These are phyloP conservation scores for Macrophomina pseudophaseolina DNA, from an alignment of 2,329 filamentous ascomycete species.

Conservation along the genomic window DNA sequence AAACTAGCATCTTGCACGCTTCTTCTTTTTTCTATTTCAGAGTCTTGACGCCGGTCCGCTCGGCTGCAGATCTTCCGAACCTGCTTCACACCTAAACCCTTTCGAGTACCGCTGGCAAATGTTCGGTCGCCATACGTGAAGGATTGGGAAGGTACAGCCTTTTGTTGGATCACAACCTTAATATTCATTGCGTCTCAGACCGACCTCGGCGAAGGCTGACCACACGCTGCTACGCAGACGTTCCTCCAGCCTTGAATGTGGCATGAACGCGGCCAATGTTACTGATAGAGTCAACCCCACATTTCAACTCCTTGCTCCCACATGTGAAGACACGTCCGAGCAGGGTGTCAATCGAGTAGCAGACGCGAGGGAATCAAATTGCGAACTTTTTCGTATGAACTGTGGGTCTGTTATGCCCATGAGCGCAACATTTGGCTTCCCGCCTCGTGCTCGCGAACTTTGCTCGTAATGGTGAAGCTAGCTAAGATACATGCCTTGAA, in stretches of 20 bases:
- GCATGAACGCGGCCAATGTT: too few species aligned
- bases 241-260: too few species aligned
- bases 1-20: neutral
- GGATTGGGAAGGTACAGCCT: neutral
- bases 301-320: neutral
- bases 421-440: neutral
- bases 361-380: neutral
- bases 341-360: neutral
- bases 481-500: constrained; percentile 20
- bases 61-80: neutral
- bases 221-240: too few species aligned
- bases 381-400: constrained; percentile 3
- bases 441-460: neutral
- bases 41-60: neutral
- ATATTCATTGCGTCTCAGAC: neutral
- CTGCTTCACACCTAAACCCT: too few species aligned
- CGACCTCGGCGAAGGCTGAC: too few species aligned
- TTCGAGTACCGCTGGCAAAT: too few species aligned
- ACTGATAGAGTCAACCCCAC: neutral
- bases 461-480: neutral
- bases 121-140: neutral
- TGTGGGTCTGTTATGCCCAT: constrained; percentile 2
- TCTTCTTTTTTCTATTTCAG: neutral
- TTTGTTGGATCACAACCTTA: neutral
- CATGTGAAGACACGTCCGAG: neutral